Conservation (phyloP, 139 green algal species). For the Micractinium conductrix region DNA sequence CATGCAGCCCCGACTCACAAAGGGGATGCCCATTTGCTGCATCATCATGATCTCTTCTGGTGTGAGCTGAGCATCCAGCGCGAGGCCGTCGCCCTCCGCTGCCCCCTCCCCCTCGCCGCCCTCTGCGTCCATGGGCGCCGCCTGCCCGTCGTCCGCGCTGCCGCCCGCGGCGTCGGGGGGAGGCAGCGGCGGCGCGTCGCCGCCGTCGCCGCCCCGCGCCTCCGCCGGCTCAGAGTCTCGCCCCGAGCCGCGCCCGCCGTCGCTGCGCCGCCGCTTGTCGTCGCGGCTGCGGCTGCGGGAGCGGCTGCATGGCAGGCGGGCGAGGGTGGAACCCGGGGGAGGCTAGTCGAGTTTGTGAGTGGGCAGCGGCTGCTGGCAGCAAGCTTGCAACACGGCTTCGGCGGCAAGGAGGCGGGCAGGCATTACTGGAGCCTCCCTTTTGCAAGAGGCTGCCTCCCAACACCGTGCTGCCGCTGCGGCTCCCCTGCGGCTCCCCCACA, state of each 20-base stretch:
- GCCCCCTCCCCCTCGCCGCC: background rate
- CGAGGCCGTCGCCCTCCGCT: constrained; percentile 33
- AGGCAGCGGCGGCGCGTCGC: background rate
- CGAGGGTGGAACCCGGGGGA: too few species aligned
- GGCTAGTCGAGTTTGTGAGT: too few species aligned
- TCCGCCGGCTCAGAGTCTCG: background rate
- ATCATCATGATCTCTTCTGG: constrained; percentile 89
- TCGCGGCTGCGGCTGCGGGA: constrained; percentile 30
- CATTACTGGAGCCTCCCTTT: too few species aligned
- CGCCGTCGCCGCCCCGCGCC: background rate
- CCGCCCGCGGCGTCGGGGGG: background rate
- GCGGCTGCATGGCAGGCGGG: too few species aligned
- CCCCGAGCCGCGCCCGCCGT: background rate
- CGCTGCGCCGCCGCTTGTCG: constrained; percentile 3
- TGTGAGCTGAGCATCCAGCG: constrained; percentile 78
- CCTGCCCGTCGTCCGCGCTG: background rate
- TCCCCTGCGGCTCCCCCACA: too few species aligned
- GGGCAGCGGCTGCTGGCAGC: too few species aligned
- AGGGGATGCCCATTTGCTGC: constrained; percentile 88
- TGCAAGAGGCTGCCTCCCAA: too few species aligned
- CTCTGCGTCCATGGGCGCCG: background rate
- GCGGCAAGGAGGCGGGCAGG: too few species aligned
- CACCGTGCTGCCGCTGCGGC: too few species aligned
- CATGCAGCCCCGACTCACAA: constrained; percentile 44
- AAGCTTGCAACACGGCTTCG: too few species aligned